Evolutionary conservation across 192 early-diverging fungal species (phyloP).

Genomic region (Coemansia sp.): DNA sequence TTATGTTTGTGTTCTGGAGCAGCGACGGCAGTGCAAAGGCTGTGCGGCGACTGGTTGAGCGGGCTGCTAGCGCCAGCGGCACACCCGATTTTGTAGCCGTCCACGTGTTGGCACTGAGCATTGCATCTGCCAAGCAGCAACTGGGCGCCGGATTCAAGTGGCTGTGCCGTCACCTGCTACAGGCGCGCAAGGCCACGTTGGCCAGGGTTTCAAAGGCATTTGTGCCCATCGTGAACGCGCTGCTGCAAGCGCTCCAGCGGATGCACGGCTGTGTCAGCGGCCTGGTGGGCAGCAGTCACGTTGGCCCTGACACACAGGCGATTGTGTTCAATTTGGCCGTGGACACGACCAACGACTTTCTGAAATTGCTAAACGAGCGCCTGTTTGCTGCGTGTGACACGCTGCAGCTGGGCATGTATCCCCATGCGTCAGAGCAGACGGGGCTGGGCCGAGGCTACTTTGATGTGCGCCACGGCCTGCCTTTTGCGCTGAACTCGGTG

Average conservation of each 20-base stretch:
- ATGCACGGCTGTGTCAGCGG: constrained; percentile 14
- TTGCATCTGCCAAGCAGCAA: constrained; percentile 32
- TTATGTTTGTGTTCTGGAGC: constrained; percentile 41
- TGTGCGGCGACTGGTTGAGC: constrained; percentile 20
- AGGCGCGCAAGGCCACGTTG: constrained; percentile 10
- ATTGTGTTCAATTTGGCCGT: constrained; percentile 28
- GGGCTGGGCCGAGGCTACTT: constrained; percentile 16
- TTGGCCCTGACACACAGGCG: background rate
- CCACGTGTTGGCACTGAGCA: constrained; percentile 15
- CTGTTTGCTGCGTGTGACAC: background rate
- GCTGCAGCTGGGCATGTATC: background rate
- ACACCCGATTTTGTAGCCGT: constrained; percentile 8
- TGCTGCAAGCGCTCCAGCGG: constrained; percentile 17
- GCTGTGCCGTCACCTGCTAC: constrained; percentile 21
- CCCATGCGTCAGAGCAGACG: background rate
- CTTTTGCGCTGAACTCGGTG: constrained; percentile 1
- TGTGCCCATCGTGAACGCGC: constrained; percentile 7
- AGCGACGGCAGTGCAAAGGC: constrained; percentile 6
- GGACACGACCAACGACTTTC: constrained; percentile 19
- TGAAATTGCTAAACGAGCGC: constrained; percentile 10
- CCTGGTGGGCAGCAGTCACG: background rate
- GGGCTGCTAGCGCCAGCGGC: background rate
- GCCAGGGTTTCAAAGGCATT: constrained; percentile 14
- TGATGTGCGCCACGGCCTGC: background rate
- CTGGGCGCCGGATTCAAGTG: constrained; percentile 27